Conservation (phyloP, 1,139 yeast genomes). For the Geotrichum restrictum region DNA sequence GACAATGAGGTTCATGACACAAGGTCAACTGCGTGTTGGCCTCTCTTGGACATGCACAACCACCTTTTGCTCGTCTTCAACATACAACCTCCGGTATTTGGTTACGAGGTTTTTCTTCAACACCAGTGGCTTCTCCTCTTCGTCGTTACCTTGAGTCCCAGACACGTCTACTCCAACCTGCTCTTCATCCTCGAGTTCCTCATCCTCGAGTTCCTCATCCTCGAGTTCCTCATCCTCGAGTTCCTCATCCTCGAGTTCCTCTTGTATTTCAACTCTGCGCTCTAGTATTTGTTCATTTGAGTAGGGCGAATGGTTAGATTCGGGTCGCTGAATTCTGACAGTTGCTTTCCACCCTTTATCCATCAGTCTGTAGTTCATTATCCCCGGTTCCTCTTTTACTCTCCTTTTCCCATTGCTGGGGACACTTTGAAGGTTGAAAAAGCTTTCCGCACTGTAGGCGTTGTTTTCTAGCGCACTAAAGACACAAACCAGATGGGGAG, state of each 20-base stretch:
- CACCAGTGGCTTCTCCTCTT: slow-evolving; percentile 19
- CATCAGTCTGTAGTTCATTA: slow-evolving; percentile 13
- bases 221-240: no score
- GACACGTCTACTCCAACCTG: no score
- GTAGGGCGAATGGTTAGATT: slow-evolving; percentile 5
- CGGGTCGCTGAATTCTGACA: slow-evolving; percentile 16
- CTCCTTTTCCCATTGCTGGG: not conserved
- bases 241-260: slow-evolving; percentile 6
- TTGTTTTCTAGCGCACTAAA: slow-evolving; percentile 12
- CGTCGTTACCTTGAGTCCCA: not conserved
- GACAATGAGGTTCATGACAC: no score
- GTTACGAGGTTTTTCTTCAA: slow-evolving; percentile 11
- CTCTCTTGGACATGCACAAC: slow-evolving; percentile 13
- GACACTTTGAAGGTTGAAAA: slow-evolving; percentile 6
- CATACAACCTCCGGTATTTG: slow-evolving; percentile 7
- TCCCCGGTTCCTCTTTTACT: slow-evolving; percentile 1
- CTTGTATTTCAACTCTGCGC: slow-evolving; percentile 15
- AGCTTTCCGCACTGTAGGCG: slow-evolving; percentile 15
- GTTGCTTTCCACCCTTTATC: slow-evolving; percentile 19
- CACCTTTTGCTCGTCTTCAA: slow-evolving; percentile 16
- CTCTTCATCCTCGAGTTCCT: no score
- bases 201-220: no score
- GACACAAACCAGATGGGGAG: slow-evolving; percentile 14
- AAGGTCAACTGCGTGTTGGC: slow-evolving; percentile 1
- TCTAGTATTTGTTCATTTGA: slow-evolving; percentile 20